Evolutionary conservation across 148 eudicot species (phyloP).

Genomic region (Linanthus parryae): DNA sequence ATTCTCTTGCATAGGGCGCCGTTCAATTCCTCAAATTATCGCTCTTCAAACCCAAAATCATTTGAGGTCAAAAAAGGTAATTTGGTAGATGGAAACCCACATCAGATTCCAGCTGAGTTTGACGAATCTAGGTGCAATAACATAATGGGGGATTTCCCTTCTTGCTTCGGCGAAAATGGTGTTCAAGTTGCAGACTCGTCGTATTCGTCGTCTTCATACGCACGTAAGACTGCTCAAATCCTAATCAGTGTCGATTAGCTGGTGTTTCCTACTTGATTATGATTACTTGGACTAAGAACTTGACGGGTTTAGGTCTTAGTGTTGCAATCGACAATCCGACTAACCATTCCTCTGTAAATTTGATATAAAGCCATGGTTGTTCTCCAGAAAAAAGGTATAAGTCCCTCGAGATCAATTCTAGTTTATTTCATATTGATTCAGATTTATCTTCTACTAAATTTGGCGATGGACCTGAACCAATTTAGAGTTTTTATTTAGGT

Average conservation of each 20-base stretch:
- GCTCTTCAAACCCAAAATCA: no score
- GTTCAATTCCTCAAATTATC: no score
- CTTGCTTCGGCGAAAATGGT: conserved; percentile 16
- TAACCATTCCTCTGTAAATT: conserved; percentile 16
- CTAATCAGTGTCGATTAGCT: conserved; percentile 4
- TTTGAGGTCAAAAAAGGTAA: no score
- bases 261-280: conserved; percentile 23
- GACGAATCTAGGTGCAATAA: background rate
- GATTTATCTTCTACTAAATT: conserved; percentile 28
- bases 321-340: conserved; percentile 14
- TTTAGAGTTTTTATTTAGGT: conserved; percentile 22
- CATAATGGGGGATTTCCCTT: conserved; percentile 15
- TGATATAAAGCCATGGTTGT: conserved; percentile 29
- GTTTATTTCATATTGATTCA: conserved; percentile 9
- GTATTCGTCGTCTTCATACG: background rate
- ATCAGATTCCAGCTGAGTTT: no score
- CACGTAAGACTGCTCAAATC: conserved; percentile 1
- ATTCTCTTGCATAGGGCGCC: no score
- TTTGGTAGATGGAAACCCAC: no score
- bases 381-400: conserved; percentile 27
- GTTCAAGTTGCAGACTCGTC: conserved; percentile 17
- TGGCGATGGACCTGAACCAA: conserved; percentile 25
- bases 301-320: conserved; percentile 29
- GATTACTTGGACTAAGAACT: conserved; percentile 29
- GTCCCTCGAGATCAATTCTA: conserved; percentile 8